Base-by-base conservation (phyloP, 768 basidiomycete genomes). In the Rhodotorula kratochvilovae region DNA sequence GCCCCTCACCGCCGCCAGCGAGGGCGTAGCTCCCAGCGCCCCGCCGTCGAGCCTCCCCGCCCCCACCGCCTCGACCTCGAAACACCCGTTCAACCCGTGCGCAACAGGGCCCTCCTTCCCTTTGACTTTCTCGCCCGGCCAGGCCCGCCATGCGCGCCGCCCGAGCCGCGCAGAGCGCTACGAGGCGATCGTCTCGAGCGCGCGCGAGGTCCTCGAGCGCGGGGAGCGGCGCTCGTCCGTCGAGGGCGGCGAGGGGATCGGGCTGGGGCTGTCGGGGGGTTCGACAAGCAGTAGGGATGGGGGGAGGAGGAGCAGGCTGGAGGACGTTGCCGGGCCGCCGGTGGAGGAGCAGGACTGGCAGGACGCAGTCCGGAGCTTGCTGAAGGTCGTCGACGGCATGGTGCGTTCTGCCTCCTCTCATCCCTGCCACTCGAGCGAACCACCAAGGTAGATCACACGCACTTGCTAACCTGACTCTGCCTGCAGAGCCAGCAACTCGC, bases 331-430 rank as follows among this genome's bases (percentile, higher is more conserved):
- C 27, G n/a, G 27, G 5, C 11, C 16, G 8, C 2, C 8, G 19
- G 21, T 55, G 15, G 54, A 33, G 1, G 62, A 67, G 27, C 35
- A 65, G 8, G 68, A 73, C 25, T 73, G 72, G 72, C 59, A 58
- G 36, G 68, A 73, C 3, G 45, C 72, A 2, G 68, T 73, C 7
- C 27, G 65, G 39, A 70, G 48, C 39, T 56, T 73, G 61, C 57
- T 73, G 17, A 46, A 56, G n/a, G 72, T 73, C 27, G 72, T 73
- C 42, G 72, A 73, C 48, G 72, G 72, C 12, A 69, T 73, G 68
- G 68, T 70, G 48, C 57, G 67, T 21, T 42, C 27, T 23, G 10
- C 23, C 35, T 15, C 17, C 17, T 4, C 17, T 6, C 35, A 21
- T 42, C 39, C n/a, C n/a, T 25, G 2, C 11, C 17, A 21, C 15